Evolutionary conservation across 139 green algal species (phyloP).

Genomic region (Chlorella sp.): DNA sequence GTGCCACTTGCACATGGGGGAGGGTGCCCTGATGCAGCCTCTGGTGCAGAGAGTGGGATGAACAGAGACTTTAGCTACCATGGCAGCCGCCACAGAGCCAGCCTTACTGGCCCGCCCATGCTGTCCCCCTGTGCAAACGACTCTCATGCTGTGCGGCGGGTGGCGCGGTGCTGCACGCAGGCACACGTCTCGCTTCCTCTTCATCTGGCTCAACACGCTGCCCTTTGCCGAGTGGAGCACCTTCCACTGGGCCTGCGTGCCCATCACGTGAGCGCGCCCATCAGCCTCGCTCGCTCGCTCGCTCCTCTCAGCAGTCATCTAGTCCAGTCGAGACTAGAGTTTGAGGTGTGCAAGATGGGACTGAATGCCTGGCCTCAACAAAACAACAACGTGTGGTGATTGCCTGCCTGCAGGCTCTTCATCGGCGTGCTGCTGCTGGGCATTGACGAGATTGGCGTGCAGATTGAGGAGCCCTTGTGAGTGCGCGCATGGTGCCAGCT

Average conservation of each 20-base stretch:
- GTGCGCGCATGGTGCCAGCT: not conserved
- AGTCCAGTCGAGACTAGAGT: too few relatives aligned
- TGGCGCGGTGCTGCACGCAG: constrained; percentile 8
- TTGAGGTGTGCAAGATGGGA: too few relatives aligned
- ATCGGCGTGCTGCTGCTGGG: constrained; percentile 68
- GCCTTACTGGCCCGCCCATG: not conserved
- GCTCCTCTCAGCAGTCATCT: too few relatives aligned
- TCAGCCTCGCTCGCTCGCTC: too few relatives aligned
- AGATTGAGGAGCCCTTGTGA: constrained; percentile 16
- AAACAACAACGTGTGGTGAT: too few relatives aligned
- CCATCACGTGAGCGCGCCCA: too few relatives aligned
- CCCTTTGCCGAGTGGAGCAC: constrained; percentile 62
- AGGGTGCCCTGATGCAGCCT: not conserved
- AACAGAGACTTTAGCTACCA: not conserved
- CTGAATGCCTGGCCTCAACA: too few relatives aligned
- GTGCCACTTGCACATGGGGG: not conserved
- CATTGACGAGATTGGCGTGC: constrained; percentile 82
- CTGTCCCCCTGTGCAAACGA: not conserved
- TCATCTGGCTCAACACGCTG: constrained; percentile 60
- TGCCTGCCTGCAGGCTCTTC: too few relatives aligned
- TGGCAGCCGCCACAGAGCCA: not conserved
- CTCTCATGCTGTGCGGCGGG: not conserved
- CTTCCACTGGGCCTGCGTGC: constrained; percentile 34
- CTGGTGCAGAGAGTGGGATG: not conserved
- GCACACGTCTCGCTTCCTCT: constrained; percentile 72